Evolutionary conservation across 208 protist genomes (phyloP), one percentile per base, ranked within the genome.

Genomic region (Leptomonas seymouri): DNA sequence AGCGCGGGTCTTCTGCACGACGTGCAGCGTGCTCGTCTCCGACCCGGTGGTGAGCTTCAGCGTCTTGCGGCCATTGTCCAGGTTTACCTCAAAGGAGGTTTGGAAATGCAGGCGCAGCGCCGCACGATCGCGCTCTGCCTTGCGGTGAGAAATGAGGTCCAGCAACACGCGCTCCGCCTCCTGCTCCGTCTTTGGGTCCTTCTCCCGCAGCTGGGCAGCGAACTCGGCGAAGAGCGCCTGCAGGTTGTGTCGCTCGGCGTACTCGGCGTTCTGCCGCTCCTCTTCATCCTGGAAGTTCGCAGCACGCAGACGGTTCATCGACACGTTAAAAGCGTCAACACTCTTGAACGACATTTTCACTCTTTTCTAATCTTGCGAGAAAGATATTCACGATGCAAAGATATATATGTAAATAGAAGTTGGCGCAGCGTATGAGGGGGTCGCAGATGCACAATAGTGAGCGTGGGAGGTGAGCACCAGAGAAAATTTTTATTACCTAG

Each of bases 211-310:
- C 53, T 93, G 78, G n/a, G 64, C 67, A 28, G 87, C 87, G 64
- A 95, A 89, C 61, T 95, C 90, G 21, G 72, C 61, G 73, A 93
- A 93, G 30, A 93, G 80, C 0, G 76, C 67, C 68, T 89, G 90
- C 30, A 93, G 72, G 56, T 91, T 89, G 78, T 95, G 86, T n/a
- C 78, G 79, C 73, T 89, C 81, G 1, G 81, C 85, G 61, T 95
- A 93, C 59, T 88, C 85, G 30, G 76, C 84, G 64, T 93, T 90
- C 66, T 85, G 83, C 27, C 75, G 74, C 67, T 95, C 86, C 64
- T 89, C 83, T 34, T 82, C 76, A 70, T 93, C 85, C 34, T 89
- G 80, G 41, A 90, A 82, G 65, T 85, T 78, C 34, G 79, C 82
- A 0, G 81, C 82, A 11, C 86, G 86, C 41, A 86, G 70, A 27